Percentiles rank a stretch among this genome's conserved stretches.
phyloP scores from a whole-genome alignment of 108 stramenopile genomes.

The Skeletonema marinoi region DNA sequence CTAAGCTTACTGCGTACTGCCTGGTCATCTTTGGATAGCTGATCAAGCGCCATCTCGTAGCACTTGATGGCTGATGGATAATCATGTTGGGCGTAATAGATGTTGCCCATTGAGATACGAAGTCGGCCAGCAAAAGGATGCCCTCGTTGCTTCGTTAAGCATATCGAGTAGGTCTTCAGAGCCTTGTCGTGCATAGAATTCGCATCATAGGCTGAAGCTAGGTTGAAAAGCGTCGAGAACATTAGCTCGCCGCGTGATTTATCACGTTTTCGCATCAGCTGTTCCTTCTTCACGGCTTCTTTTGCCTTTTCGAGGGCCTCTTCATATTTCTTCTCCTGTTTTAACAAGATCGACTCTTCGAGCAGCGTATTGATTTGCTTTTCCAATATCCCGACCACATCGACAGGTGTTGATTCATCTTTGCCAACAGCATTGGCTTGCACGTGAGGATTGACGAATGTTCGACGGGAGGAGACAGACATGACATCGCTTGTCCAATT shows the following conservation, averaged over 20 bases:
- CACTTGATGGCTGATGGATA: constrained; percentile 84
- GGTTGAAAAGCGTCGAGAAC: constrained; percentile 78
- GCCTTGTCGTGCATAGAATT: constrained; percentile 87
- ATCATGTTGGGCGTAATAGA: constrained; percentile 78
- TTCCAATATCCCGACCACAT: constrained; percentile 54
- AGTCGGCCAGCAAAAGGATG: constrained; percentile 54
- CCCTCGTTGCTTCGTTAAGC: constrained; percentile 68
- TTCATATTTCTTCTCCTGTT: constrained; percentile 37
- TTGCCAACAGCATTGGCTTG: neutral
- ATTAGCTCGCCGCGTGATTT: constrained; percentile 76
- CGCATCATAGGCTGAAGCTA: constrained; percentile 73
- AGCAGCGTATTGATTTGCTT: constrained; percentile 70
- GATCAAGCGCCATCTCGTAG: constrained; percentile 92
- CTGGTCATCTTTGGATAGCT: constrained; percentile 69
- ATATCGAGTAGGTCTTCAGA: constrained; percentile 61
- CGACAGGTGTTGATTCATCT: constrained; percentile 7
- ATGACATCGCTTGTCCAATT: neutral
- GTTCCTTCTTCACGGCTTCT: constrained; percentile 79
- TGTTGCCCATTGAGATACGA: constrained; percentile 90
- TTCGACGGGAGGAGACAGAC: neutral
- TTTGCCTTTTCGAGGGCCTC: constrained; percentile 83
- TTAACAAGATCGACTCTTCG: constrained; percentile 65
- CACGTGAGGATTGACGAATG: neutral
- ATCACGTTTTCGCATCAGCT: constrained; percentile 57
- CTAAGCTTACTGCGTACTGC: constrained; percentile 71